Conservation (phyloP, 441 rosid genomes). For the Rhodomyrtus psidioides region DNA sequence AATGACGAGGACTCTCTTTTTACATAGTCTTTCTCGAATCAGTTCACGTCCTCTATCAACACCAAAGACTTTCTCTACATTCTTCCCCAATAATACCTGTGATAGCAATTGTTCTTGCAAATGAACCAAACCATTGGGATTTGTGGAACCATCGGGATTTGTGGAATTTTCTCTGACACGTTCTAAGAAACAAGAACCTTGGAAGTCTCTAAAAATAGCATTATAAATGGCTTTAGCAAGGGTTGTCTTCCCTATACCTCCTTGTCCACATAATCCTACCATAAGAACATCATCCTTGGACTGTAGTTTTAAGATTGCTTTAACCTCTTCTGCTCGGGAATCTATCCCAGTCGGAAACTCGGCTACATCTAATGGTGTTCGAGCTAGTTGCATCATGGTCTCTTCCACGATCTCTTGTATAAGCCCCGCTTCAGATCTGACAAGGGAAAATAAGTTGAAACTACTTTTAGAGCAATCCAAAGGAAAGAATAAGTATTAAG, state of each 20-base stretch:
- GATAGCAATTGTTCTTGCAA: neutral
- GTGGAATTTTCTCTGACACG: neutral
- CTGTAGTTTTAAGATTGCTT: neutral
- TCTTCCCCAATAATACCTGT: too few species aligned
- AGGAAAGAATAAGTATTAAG: neutral
- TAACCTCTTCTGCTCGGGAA: neutral
- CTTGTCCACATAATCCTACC: neutral
- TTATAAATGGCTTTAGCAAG: neutral
- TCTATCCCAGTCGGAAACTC: neutral
- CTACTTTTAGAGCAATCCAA: too few species aligned
- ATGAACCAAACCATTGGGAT: neutral
- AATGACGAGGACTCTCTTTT: neutral
- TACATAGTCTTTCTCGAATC: neutral
- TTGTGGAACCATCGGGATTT: too few species aligned
- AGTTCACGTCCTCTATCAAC: neutral
- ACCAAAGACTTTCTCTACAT: neutral
- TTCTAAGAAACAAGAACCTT: neutral
- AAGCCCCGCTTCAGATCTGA: neutral
- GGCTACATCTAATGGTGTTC: neutral
- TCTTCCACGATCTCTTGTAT: neutral
- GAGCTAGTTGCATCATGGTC: neutral
- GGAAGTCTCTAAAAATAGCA: neutral
- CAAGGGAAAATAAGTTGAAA: too few species aligned
- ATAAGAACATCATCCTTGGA: neutral
- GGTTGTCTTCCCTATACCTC: neutral